Conservation (phyloP, 176 grass and related monocot species). For the Cenchrus americanus region DNA sequence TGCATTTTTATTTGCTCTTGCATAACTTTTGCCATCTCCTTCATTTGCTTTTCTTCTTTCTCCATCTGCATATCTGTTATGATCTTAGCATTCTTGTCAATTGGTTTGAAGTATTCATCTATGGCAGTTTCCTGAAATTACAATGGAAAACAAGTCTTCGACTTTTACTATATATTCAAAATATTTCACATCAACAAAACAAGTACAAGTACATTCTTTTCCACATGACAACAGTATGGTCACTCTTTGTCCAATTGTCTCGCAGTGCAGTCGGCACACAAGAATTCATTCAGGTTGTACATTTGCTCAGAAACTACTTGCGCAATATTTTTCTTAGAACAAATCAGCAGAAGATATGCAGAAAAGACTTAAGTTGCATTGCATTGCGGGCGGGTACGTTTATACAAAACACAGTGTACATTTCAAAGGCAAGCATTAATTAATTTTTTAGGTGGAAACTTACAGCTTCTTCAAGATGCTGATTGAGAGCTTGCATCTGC, state of each 20-base stretch:
- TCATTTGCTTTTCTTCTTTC: slow-evolving; percentile 71
- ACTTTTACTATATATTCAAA: neutral
- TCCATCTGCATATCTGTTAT: slow-evolving; percentile 86
- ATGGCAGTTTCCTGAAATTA: slow-evolving; percentile 79
- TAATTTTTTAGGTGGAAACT: slow-evolving; percentile 32
- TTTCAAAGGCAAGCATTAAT: slow-evolving; percentile 26
- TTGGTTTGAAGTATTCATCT: slow-evolving; percentile 87
- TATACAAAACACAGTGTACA: slow-evolving; percentile 11
- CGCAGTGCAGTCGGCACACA: neutral
- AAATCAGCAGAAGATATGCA: no score
- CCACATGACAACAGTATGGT: neutral
- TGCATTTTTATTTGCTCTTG: slow-evolving; percentile 66
- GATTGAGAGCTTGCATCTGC: slow-evolving; percentile 90
- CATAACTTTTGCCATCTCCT: slow-evolving; percentile 77
- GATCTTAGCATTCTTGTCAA: slow-evolving; percentile 74
- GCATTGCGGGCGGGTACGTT: neutral
- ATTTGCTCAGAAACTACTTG: slow-evolving; percentile 5
- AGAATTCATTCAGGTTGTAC: neutral
- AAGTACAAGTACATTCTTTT: neutral
- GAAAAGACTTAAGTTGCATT: no score
- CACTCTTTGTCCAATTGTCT: neutral
- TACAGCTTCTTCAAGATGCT: slow-evolving; percentile 89
- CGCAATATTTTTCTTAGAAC: no score
- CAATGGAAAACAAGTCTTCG: slow-evolving; percentile 7
- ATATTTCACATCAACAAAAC: no score